phyloP scores from a whole-genome alignment of 1,284 basidiomycete species.

The Pseudozyma tsukubaensis region DNA sequence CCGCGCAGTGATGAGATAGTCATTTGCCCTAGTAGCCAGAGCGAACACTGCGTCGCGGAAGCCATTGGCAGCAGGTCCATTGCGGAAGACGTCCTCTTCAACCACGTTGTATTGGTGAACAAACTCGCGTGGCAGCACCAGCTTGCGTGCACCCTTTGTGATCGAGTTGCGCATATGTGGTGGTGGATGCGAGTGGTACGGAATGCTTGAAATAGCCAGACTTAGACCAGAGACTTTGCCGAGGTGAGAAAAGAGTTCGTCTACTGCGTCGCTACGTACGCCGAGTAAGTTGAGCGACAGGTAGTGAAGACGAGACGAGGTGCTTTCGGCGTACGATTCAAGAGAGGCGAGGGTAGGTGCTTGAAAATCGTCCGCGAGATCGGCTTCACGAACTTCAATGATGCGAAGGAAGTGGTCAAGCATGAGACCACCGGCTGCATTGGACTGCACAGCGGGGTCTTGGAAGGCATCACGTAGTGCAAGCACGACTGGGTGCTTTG shows the following conservation, averaged over 20 bases:
- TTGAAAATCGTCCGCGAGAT: slow-evolving; percentile 55
- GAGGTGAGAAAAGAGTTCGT: slow-evolving; percentile 66
- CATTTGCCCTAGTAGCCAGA: slow-evolving; percentile 88
- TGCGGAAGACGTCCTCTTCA: slow-evolving; percentile 86
- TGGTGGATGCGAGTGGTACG: slow-evolving; percentile 61
- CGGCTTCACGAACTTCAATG: slow-evolving; percentile 64
- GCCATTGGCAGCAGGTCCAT: slow-evolving; percentile 76
- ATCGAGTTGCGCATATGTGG: slow-evolving; percentile 53
- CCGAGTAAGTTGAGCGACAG: slow-evolving; percentile 61
- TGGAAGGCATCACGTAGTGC: slow-evolving; percentile 61
- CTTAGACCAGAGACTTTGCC: slow-evolving; percentile 65
- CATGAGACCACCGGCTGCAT: slow-evolving; percentile 55
- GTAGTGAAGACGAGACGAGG: slow-evolving; percentile 60
- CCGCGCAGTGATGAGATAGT: slow-evolving; percentile 86
- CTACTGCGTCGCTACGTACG: slow-evolving; percentile 39
- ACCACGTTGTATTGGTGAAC: slow-evolving; percentile 81
- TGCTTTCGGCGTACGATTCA: slow-evolving; percentile 62
- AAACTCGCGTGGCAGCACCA: slow-evolving; percentile 86
- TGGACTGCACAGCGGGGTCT: slow-evolving; percentile 53
- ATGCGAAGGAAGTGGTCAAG: slow-evolving; percentile 66
- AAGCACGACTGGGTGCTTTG: slow-evolving; percentile 62
- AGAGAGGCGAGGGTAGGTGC: slow-evolving; percentile 59
- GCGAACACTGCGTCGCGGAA: slow-evolving; percentile 82
- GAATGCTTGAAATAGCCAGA: slow-evolving; percentile 54
- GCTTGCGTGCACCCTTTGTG: slow-evolving; percentile 72